A percentile compares a stretch with the other conserved stretches of the same genome.
phyloP scores from a whole-genome alignment of 495 filamentous ascomycete species.

The Aspergillus indologenus region DNA sequence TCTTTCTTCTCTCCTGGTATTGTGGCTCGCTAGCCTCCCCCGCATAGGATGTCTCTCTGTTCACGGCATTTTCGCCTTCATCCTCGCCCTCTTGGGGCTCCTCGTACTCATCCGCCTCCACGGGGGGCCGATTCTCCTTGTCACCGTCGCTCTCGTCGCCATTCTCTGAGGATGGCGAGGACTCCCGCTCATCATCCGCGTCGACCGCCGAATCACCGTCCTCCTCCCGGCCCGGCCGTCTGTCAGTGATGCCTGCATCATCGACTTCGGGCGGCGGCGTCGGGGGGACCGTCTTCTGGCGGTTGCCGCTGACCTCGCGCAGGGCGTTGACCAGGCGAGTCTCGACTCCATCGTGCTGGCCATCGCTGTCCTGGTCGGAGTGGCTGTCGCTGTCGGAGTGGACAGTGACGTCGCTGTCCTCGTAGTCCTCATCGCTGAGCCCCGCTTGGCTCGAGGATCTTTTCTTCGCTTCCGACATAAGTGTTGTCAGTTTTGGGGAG shows the following conservation, averaged over 20 bases:
- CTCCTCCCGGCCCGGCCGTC: neutral
- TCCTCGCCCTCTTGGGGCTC: neutral
- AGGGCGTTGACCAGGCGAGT: neutral
- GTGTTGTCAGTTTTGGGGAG: neutral
- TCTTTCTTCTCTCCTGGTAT: neutral
- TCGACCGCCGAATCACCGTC: neutral
- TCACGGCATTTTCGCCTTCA: neutral
- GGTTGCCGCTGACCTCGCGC: neutral
- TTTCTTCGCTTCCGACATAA: neutral
- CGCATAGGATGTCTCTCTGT: neutral
- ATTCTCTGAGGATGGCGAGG: too few relatives aligned
- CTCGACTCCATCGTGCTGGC: neutral
- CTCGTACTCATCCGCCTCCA: too few relatives aligned
- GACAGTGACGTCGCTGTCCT: neutral
- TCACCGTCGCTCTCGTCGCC: neutral
- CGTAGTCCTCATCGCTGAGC: neutral
- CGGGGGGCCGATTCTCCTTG: neutral
- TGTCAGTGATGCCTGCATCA: neutral
- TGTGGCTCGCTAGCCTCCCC: neutral
- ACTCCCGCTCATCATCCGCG: neutral
- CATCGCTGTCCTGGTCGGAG: neutral
- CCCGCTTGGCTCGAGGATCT: neutral
- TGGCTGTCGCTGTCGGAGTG: neutral
- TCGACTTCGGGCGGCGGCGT: neutral
- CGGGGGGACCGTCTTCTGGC: neutral